phyloP scores from a whole-genome alignment of 148 eudicot genomes.

The Silene latifolia region DNA sequence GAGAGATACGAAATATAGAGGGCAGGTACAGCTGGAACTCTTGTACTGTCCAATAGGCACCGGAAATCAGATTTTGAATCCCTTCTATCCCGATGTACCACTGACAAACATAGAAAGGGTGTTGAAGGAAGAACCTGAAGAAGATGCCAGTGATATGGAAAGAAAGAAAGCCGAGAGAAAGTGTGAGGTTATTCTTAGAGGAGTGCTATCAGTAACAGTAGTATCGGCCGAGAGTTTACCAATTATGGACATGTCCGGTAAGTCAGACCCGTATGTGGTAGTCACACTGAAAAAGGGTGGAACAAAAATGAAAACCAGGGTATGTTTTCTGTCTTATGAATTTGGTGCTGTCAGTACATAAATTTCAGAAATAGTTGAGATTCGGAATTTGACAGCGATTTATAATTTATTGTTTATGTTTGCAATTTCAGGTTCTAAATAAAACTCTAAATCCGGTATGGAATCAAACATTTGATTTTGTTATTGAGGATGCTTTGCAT shows the following conservation, averaged over 20 bases:
- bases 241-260: conserved; percentile 63
- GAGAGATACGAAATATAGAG: conserved; percentile 70
- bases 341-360: no score
- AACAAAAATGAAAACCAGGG: conserved; percentile 72
- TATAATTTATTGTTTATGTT: background rate
- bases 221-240: conserved; percentile 74
- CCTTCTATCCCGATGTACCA: conserved; percentile 40
- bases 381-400: background rate
- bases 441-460: conserved; percentile 81
- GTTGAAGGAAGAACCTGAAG: conserved; percentile 47
- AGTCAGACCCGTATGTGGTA: conserved; percentile 83
- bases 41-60: conserved; percentile 68
- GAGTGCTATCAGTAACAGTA: conserved; percentile 80
- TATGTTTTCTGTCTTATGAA: conserved; percentile 29
- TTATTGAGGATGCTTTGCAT: conserved; percentile 86
- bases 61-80: conserved; percentile 48
- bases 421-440: conserved; percentile 57
- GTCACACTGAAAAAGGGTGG: conserved; percentile 58
- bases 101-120: conserved; percentile 68
- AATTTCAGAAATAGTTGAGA: background rate
- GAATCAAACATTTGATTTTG: conserved; percentile 90
- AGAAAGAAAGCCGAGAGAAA: conserved; percentile 40
- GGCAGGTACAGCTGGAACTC: conserved; percentile 86
- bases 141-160: conserved; percentile 34
- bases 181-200: conserved; percentile 61